phyloP scores from a whole-genome alignment of 2,329 filamentous ascomycete species.

The Ciborinia camelliae region DNA sequence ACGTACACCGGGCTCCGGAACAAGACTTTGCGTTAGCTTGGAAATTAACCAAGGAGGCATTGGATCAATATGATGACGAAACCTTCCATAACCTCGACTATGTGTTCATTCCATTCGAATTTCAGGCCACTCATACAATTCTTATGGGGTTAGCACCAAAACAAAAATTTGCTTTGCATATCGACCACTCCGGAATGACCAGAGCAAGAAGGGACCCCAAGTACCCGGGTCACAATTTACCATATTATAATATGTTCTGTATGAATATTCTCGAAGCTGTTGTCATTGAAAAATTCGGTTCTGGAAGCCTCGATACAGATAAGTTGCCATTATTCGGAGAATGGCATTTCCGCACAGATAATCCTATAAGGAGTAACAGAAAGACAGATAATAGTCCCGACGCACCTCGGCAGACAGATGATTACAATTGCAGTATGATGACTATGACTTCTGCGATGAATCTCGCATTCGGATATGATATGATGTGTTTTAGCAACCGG shows the following conservation, averaged over 20 bases:
- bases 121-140: background rate
- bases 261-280: slow-evolving; percentile 1
- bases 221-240: too few relatives aligned
- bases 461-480: slow-evolving; percentile 12
- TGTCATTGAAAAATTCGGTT: background rate
- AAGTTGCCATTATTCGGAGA: slow-evolving; percentile 7
- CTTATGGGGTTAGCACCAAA: slow-evolving; percentile 4
- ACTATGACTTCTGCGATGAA: background rate
- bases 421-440: background rate
- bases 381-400: slow-evolving; percentile 12
- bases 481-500: background rate
- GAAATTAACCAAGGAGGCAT: background rate
- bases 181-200: background rate
- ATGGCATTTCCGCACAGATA: background rate
- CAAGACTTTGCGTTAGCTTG: slow-evolving; percentile 3
- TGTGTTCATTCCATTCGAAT: background rate
- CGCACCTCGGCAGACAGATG: background rate
- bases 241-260: background rate
- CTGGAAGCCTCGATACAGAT: background rate
- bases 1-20: too few relatives aligned
- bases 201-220: too few relatives aligned
- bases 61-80: background rate
- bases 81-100: slow-evolving; percentile 7
- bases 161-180: slow-evolving; percentile 10
- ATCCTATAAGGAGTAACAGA: fast-evolving